Evolutionary conservation across 2,329 filamentous ascomycete species (phyloP).

Genomic region (Leptographium lundbergii): DNA sequence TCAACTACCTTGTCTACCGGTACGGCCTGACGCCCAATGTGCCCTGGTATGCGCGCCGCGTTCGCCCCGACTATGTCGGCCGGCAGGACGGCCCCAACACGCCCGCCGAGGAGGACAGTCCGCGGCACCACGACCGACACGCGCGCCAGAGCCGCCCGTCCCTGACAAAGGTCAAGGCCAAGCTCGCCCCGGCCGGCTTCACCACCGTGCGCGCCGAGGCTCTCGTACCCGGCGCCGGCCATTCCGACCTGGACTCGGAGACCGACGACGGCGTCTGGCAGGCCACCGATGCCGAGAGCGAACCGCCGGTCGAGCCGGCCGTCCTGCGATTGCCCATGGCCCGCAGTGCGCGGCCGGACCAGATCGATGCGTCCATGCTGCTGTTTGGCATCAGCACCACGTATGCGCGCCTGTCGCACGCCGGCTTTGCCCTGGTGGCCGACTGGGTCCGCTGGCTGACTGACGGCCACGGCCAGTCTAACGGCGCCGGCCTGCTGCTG

Average conservation of each 20-base stretch:
- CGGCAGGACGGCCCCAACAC: neutral
- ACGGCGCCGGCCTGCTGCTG: conserved; percentile 30
- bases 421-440: conserved; percentile 25
- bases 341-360: conserved; percentile 17
- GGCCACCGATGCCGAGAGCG: conserved; percentile 9
- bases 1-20: conserved; percentile 15
- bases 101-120: neutral
- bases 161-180: conserved; percentile 11
- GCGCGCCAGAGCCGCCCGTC: conserved; percentile 8
- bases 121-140: neutral
- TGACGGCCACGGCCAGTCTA: conserved; percentile 24
- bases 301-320: conserved; percentile 8
- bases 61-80: conserved; percentile 4
- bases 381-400: conserved; percentile 32
- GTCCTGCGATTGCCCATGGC: conserved; percentile 22
- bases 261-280: neutral
- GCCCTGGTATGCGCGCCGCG: conserved; percentile 13
- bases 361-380: conserved; percentile 25
- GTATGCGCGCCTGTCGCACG: conserved; percentile 25
- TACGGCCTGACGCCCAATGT: conserved; percentile 15
- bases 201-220: neutral
- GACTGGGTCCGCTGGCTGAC: conserved; percentile 35
- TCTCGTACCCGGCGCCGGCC: neutral
- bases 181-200: conserved; percentile 5
- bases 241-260: neutral